Evolutionary conservation across 2,329 filamentous ascomycete genomes (phyloP), one percentile per base, ranked within the genome.

Genomic region (Cucurbitaria berberidis): DNA sequence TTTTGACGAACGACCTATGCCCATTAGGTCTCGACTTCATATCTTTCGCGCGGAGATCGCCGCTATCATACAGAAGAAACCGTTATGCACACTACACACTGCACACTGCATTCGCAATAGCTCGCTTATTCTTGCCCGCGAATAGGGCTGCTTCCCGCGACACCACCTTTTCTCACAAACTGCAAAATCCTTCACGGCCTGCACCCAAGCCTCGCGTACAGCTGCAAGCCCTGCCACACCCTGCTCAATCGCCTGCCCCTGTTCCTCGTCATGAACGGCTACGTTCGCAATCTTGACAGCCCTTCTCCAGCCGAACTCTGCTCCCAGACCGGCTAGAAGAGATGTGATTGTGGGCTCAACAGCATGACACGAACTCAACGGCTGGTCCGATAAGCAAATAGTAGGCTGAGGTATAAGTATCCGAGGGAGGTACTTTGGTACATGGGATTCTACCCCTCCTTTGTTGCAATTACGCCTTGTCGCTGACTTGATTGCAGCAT

Each of bases 101-200:
- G n/a, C n/a, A n/a, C 48, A 47, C 40, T 51, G 58, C 34, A 63
- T 55, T 61, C 53, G 53, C 53, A 64, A 62, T 60, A 48, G 42
- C 45, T 59, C 58, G 60, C 54, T 55, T 57, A 47, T 9, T 16
- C 16, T 27, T 30, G 35, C 46, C 46, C 50, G 39, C 64, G 53
- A 66, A 66, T 67, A 49, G 45, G 48, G 51, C 26, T 27, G 42
- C 53, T 46, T 62, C 41, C 43, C 57, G 39, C 32, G 36, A 38
- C 63, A 66, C 63, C 63, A 67, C 43, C 54, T 52, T 11, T 55
- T 54, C 57, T 53, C n/a, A n/a, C 62, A 57, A 38, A 48, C 59
- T 61, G 59, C 53, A 53, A 54, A 59, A 34, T 13, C 30, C 30
- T 11, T 30, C 46, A 40, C 52, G 53, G 48, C 39, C 51, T 26